Base-by-base conservation (phyloP, 345 rosid genomes). In the Camelina hispida region DNA sequence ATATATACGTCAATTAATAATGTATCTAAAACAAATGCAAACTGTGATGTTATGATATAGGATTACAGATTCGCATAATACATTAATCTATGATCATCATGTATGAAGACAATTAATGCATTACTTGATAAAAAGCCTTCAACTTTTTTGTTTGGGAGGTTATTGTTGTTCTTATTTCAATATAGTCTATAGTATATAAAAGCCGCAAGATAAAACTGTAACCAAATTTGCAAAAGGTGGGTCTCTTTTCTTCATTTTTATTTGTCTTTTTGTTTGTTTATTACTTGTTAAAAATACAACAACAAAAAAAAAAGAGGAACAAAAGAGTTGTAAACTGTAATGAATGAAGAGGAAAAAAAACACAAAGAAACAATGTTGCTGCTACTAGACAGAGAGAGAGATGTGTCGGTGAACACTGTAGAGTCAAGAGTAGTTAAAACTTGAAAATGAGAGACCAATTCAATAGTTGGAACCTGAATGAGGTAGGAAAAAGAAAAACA, bases 401-500 rank as follows among this genome's bases (percentile, higher is more conserved):
- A 23, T 48, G 61, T 68, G 79, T 68, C 69, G 74, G 69, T 75
- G 74, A 32, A 55, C 40, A 52, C 22, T 53, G n/a, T 62, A 32
- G 12, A 75, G 43, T 47, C 12, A 37, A 51, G 23, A 68, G 75
- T 69, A 54, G 80, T 69, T 62, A 55, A 54, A 40, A 15, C 42
- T 37, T 37, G 3, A 9, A 37, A 9, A 6, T 32, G 58, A 38
- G 25, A n/a, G 80, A 76, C 69, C 79, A 69, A 53, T 62, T 76
- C 74, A 76, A 53, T n/a, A 62, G 67, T 58, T 58, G 67, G 60
- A 74, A 67, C 47, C 34, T 74, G 54, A 43, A 22, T 34, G 12
- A 63, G 53, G 42, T 37, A 23, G 25, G 25, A 23, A 23, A 23
- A 23, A 23, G 25, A 23, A 23, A 23, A 23, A 23, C 25, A 23